These are phyloP conservation scores for Eleusine indica DNA, from an alignment of 176 grass and related monocot genomes.

Conservation along the genomic window DNA sequence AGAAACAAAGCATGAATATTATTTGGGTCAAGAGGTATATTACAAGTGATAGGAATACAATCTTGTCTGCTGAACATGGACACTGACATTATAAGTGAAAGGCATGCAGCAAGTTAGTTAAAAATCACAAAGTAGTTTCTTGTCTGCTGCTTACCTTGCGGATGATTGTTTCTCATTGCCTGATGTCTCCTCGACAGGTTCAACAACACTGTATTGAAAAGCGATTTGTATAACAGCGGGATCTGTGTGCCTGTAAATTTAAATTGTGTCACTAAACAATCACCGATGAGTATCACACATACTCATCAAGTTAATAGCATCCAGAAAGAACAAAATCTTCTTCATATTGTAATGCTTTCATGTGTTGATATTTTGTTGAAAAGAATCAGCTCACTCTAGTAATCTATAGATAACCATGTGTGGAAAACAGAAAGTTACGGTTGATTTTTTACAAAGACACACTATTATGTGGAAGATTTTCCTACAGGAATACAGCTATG, in stretches of 20 bases:
- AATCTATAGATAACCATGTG: not conserved
- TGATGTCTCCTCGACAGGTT: slow-evolving; percentile 51
- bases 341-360: slow-evolving; percentile 15
- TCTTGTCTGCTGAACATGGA: not conserved
- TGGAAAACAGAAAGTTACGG: slow-evolving; percentile 25
- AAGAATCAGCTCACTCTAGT: not conserved
- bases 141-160: slow-evolving; percentile 43
- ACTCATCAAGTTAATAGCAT: slow-evolving; percentile 32
- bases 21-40: slow-evolving; percentile 1
- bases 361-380: not conserved
- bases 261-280: slow-evolving; percentile 21
- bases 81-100: not conserved
- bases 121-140: not conserved
- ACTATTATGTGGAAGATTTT: not conserved
- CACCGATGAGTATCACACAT: not conserved
- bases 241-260: slow-evolving; percentile 72
- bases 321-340: slow-evolving; percentile 6
- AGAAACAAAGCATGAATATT: not conserved
- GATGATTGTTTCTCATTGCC: slow-evolving; percentile 50
- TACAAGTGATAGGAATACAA: not conserved
- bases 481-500: not conserved
- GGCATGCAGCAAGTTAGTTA: slow-evolving; percentile 4
- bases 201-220: slow-evolving; percentile 92
- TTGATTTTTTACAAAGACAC: not conserved
- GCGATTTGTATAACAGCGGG: slow-evolving; percentile 82